These are phyloP conservation scores for Yarrowia alimentaria DNA, from an alignment of 805 yeast genomes.

Conservation along the genomic window DNA sequence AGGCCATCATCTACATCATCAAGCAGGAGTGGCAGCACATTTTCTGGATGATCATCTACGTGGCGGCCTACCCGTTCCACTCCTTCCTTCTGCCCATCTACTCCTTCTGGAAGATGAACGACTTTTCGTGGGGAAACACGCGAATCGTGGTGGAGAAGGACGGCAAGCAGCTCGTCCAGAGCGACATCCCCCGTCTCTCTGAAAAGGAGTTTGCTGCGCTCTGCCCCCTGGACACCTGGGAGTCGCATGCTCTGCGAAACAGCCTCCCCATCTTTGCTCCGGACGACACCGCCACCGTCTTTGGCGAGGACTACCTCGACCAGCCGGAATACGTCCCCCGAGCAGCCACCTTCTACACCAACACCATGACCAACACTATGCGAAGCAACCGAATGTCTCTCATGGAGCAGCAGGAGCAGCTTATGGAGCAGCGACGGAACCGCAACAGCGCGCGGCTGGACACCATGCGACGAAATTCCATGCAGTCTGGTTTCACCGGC, in stretches of 20 bases:
- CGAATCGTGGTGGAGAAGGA: conserved; percentile 56
- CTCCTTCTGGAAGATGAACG: conserved; percentile 65
- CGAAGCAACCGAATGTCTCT: conserved; percentile 17
- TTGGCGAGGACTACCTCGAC: conserved; percentile 23
- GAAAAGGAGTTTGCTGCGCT: conserved; percentile 22
- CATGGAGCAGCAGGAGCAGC: conserved; percentile 22
- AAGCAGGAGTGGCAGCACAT: conserved; percentile 48
- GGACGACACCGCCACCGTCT: conserved; percentile 18
- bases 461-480: conserved; percentile 2
- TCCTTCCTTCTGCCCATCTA: conserved; percentile 59
- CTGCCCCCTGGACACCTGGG: conserved; percentile 44
- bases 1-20: conserved; percentile 52
- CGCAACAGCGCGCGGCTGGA: conserved; percentile 1
- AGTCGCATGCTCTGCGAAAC: conserved; percentile 40
- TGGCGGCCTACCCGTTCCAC: conserved; percentile 59
- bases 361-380: conserved; percentile 28
- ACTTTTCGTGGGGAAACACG: conserved; percentile 66
- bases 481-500: conserved; percentile 25
- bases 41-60: conserved; percentile 56
- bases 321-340: conserved; percentile 16
- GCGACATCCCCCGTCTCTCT: conserved; percentile 19
- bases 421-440: conserved; percentile 15
- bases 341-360: conserved; percentile 21
- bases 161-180: conserved; percentile 45
- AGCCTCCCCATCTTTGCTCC: conserved; percentile 36